Evolutionary conservation across 306 rosid species (phyloP).

Genomic region (Echinosophora koreensis): DNA sequence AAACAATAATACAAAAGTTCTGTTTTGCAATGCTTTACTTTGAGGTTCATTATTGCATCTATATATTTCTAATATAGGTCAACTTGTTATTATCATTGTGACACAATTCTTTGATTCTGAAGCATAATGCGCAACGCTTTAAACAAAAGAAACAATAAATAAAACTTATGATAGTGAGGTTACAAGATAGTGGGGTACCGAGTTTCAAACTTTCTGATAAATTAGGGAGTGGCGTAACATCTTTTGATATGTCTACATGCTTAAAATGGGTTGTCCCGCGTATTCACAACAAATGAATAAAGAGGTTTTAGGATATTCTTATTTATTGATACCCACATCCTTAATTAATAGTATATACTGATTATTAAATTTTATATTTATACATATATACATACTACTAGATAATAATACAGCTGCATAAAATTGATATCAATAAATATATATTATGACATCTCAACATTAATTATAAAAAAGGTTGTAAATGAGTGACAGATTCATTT

Average conservation of each 20-base stretch:
- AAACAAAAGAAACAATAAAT: slow-evolving; percentile 25
- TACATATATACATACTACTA: background rate
- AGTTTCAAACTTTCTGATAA: slow-evolving; percentile 13
- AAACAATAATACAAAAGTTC: slow-evolving; percentile 4
- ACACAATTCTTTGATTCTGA: slow-evolving; percentile 31
- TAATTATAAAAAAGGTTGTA: too few species aligned
- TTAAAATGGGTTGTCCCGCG: background rate
- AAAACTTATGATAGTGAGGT: slow-evolving; percentile 9
- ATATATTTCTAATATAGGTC: slow-evolving; percentile 19
- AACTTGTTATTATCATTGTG: slow-evolving; percentile 4
- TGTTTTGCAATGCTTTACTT: background rate
- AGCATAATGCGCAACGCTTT: slow-evolving; percentile 41
- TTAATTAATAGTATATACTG: background rate
- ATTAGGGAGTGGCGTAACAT: background rate
- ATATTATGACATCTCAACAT: background rate
- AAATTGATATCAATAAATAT: background rate
- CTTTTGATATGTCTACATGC: background rate
- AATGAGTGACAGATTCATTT: background rate
- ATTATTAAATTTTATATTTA: background rate
- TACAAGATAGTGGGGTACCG: slow-evolving; percentile 30
- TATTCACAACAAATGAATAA: background rate
- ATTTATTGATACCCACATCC: background rate
- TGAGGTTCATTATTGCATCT: slow-evolving; percentile 37
- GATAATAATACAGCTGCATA: background rate
- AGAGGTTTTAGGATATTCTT: background rate